phyloP scores from a whole-genome alignment of 1,284 basidiomycete genomes.

The Sanguinoderma infundibulare region DNA sequence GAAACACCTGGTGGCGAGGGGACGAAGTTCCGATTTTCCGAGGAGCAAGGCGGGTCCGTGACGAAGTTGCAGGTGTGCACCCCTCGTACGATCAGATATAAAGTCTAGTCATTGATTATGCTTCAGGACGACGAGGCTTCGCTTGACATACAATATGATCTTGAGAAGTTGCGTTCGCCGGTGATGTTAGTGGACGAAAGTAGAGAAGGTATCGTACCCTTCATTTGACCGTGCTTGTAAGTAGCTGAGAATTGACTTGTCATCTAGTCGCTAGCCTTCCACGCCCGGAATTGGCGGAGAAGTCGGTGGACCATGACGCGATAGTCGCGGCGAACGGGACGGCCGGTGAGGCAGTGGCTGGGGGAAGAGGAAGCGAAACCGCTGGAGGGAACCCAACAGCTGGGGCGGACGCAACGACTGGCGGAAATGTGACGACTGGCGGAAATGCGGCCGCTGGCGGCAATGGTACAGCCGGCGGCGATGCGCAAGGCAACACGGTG shows the following conservation, averaged over 20 bases:
- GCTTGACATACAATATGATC: conserved; percentile 22
- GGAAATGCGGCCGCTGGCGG: too few species aligned
- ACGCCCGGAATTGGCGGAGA: conserved; percentile 15
- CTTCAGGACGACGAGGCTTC: conserved; percentile 21
- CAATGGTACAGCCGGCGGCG: too few species aligned
- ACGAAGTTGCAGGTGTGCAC: conserved; percentile 21
- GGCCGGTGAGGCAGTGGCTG: too few species aligned
- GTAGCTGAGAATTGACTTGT: too few species aligned
- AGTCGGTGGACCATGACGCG: background rate
- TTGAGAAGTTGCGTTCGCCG: conserved; percentile 18
- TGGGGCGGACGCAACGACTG: too few species aligned
- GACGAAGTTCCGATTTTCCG: conserved; percentile 23
- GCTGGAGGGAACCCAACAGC: too few species aligned
- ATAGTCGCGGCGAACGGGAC: too few species aligned
- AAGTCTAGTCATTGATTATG: conserved; percentile 12
- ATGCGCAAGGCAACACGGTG: background rate
- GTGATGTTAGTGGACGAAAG: conserved; percentile 30
- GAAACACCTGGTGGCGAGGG: conserved; percentile 14
- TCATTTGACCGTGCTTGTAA: too few species aligned
- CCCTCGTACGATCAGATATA: conserved; percentile 26
- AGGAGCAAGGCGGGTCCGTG: conserved; percentile 29
- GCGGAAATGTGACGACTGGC: too few species aligned
- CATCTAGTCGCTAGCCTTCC: conserved; percentile 22
- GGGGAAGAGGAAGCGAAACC: too few species aligned
- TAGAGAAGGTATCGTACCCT: conserved; percentile 11